These are phyloP conservation scores for Penicillium nordicum DNA, from an alignment of 2,329 filamentous ascomycete species.

Conservation along the genomic window DNA sequence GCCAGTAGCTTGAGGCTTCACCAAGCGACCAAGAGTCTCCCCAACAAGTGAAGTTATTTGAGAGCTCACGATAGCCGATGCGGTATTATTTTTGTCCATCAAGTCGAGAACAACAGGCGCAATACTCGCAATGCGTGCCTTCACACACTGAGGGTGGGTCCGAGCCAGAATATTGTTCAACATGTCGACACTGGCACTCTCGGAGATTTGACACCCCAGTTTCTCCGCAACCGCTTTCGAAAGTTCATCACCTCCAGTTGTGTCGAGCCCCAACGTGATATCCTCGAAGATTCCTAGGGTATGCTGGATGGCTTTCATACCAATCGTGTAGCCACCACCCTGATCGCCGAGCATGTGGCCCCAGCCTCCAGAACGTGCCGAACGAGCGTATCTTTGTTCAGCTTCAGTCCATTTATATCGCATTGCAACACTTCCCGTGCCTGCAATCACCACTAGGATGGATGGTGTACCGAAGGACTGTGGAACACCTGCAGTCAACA, in stretches of 20 bases:
- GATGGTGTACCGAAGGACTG: slow-evolving; percentile 15
- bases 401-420: slow-evolving; percentile 27
- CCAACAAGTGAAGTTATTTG: slow-evolving; percentile 12
- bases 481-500: slow-evolving; percentile 32
- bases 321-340: slow-evolving; percentile 43
- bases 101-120: slow-evolving; percentile 14
- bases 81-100: background rate
- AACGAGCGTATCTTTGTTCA: slow-evolving; percentile 21
- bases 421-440: slow-evolving; percentile 46
- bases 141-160: slow-evolving; percentile 4
- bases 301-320: slow-evolving; percentile 34
- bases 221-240: slow-evolving; percentile 14
- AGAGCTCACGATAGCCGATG: slow-evolving; percentile 12
- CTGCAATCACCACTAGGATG: slow-evolving; percentile 41
- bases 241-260: background rate
- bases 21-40: slow-evolving; percentile 15
- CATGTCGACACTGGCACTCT: slow-evolving; percentile 10
- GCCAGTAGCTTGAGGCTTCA: slow-evolving; percentile 8
- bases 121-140: slow-evolving; percentile 19
- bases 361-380: slow-evolving; percentile 45
- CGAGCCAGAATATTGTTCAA: slow-evolving; percentile 17
- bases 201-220: slow-evolving; percentile 6
- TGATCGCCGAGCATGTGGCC: slow-evolving; percentile 46
- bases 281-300: slow-evolving; percentile 34
- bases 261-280: slow-evolving; percentile 14